Percentiles rank a stretch among this genome's conserved stretches.
These are phyloP conservation scores for Tubosaeta sp. DNA, from an alignment of 768 basidiomycete species.

Conservation along the genomic window DNA sequence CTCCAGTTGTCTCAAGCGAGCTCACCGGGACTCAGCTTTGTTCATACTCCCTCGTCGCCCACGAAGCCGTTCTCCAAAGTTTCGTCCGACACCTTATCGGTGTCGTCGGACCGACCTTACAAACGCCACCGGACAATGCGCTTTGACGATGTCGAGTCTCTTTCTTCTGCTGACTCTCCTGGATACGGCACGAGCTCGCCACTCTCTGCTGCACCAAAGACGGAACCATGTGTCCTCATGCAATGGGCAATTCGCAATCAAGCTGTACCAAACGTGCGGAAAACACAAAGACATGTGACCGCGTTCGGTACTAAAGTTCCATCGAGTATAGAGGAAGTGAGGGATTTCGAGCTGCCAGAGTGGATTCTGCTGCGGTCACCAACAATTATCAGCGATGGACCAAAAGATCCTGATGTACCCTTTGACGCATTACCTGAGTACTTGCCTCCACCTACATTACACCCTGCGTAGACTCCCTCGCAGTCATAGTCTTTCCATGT, in stretches of 20 bases:
- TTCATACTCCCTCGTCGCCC: slow-evolving; percentile 14
- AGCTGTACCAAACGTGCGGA: slow-evolving; percentile 40
- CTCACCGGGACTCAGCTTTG: slow-evolving; percentile 16
- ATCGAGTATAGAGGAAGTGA: slow-evolving; percentile 39
- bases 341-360: slow-evolving; percentile 54
- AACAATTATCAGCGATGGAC: slow-evolving; percentile 2
- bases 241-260: slow-evolving; percentile 49
- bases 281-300: slow-evolving; percentile 48
- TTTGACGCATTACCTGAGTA: slow-evolving; percentile 1
- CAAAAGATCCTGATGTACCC: slow-evolving; percentile 3
- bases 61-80: slow-evolving; percentile 27
- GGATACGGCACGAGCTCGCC: slow-evolving; percentile 16
- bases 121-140: slow-evolving; percentile 26
- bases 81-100: slow-evolving; percentile 28
- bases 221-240: slow-evolving; percentile 38
- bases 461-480: slow-evolving; percentile 3
- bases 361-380: slow-evolving; percentile 40
- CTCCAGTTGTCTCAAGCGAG: slow-evolving; percentile 5
- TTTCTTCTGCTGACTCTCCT: slow-evolving; percentile 17
- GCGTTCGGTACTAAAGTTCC: slow-evolving; percentile 64
- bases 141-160: slow-evolving; percentile 21
- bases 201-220: slow-evolving; percentile 12
- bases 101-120: slow-evolving; percentile 25
- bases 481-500: slow-evolving; percentile 17
- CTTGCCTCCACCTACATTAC: slow-evolving; percentile 11